phyloP scores from a whole-genome alignment of 1,284 basidiomycete species.

The Cryptococcus sp. region DNA sequence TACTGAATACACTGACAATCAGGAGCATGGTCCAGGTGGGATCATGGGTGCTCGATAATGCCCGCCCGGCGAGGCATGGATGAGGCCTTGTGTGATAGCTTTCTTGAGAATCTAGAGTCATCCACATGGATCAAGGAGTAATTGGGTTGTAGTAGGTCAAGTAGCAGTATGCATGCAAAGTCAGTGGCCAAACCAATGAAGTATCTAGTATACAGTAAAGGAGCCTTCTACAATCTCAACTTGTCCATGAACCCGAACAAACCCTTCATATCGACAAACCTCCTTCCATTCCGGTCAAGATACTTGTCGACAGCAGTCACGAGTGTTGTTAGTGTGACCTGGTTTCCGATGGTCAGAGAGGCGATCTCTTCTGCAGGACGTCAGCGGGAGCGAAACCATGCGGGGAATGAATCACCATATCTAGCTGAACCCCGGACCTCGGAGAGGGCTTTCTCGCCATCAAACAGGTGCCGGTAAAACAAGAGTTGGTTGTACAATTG shows the following conservation, averaged over 20 bases:
- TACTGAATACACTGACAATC: background rate
- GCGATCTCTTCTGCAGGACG: slow-evolving; percentile 55
- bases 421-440: slow-evolving; percentile 53
- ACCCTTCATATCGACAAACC: slow-evolving; percentile 73
- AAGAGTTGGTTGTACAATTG: slow-evolving; percentile 82
- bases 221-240: slow-evolving; percentile 23
- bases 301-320: slow-evolving; percentile 65
- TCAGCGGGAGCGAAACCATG: slow-evolving; percentile 8
- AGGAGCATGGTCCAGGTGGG: slow-evolving; percentile 40
- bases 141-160: too few relatives aligned
- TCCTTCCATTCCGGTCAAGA: slow-evolving; percentile 72
- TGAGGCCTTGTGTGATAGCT: too few relatives aligned
- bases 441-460: slow-evolving; percentile 61
- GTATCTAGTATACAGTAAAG: too few relatives aligned
- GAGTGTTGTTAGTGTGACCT: slow-evolving; percentile 55
- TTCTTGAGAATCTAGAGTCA: too few relatives aligned
- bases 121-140: too few relatives aligned
- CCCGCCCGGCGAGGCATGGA: too few relatives aligned
- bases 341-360: slow-evolving; percentile 55
- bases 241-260: slow-evolving; percentile 71
- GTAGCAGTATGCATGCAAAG: too few relatives aligned
- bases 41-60: slow-evolving; percentile 32
- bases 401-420: slow-evolving; percentile 51
- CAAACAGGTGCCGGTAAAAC: slow-evolving; percentile 74
- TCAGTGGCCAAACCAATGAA: too few relatives aligned